Percentiles rank a stretch among this genome's conserved stretches.
Conservation (phyloP, 208 protist species). For the Trypanosoma caninum region DNA sequence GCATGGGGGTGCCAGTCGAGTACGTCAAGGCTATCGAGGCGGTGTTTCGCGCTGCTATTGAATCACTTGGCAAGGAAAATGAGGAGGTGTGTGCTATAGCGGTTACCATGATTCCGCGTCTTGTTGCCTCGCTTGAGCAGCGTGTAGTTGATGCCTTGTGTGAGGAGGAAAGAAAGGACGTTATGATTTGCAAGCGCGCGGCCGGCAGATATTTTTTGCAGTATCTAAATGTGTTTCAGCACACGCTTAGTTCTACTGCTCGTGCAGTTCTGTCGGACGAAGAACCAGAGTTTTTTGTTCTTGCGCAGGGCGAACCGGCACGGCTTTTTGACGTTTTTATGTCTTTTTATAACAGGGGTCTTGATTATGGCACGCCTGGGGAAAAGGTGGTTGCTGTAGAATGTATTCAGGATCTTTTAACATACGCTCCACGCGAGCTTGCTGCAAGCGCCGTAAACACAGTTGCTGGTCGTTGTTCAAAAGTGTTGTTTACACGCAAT, state of each 20-base stretch:
- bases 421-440: slow-evolving; percentile 65
- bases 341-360: slow-evolving; percentile 81
- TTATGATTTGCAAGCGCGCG: slow-evolving; percentile 76
- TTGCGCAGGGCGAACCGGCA: slow-evolving; percentile 63
- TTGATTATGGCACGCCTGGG: slow-evolving; percentile 84
- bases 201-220: slow-evolving; percentile 80
- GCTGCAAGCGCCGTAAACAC: slow-evolving; percentile 71
- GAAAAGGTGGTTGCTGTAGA: slow-evolving; percentile 89
- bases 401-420: slow-evolving; percentile 85
- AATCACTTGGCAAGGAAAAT: slow-evolving; percentile 56
- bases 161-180: slow-evolving; percentile 71
- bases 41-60: slow-evolving; percentile 68
- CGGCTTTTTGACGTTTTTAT: slow-evolving; percentile 83
- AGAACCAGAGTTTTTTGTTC: slow-evolving; percentile 60
- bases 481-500: slow-evolving; percentile 90
- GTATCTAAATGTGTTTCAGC: slow-evolving; percentile 71
- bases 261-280: slow-evolving; percentile 49
- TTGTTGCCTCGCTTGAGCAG: slow-evolving; percentile 66
- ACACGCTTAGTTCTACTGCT: slow-evolving; percentile 56
- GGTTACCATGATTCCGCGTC: slow-evolving; percentile 50
- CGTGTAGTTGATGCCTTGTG: slow-evolving; percentile 57
- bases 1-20: slow-evolving; percentile 54
- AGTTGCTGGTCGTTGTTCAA: slow-evolving; percentile 85
- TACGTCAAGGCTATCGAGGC: slow-evolving; percentile 61
- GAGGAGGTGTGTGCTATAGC: slow-evolving; percentile 36